Evolutionary conservation across 805 yeast genomes (phyloP), one percentile per base, ranked within the genome.

Genomic region (Tetrapisispora fleetii): DNA sequence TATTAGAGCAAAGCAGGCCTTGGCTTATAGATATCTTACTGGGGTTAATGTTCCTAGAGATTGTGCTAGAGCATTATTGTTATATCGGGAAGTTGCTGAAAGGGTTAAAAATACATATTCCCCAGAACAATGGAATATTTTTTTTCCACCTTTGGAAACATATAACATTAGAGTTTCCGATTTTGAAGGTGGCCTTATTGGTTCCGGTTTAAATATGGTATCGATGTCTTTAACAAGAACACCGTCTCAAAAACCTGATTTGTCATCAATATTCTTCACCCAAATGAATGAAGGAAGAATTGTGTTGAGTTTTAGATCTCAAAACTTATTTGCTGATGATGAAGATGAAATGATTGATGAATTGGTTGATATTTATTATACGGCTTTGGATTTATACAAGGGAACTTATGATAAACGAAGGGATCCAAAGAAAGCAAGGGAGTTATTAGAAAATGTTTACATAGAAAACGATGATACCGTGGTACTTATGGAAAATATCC

Each of bases 181-280:
- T 66, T 79, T 85, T 50, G 45, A 48, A 10, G 88, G 83, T 13
- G 96, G 96, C 0, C 55, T 86, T 1, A 81, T 76, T 54, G 95
- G 95, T 0, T 67, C 68, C 4, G 77, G 77, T 3, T 77, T 81
- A 11, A 78, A 80, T 52, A 79, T 76, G 49, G 60, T 70, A 9
- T 51, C 49, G 1, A 51, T 63, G 8, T 68, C 79, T 0, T 59
- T 76, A 5, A 52, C 55, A 16, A 64, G 78, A 37, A 64, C 56
- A 22, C 58, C 62, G 24, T 50, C 67, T 2, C 55, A 54, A 3
- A 58, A 64, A 36, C 67, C 68, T 3, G 67, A 62, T 46, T 52
- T 62, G 28, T 58, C 65, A 1, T 61, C 66, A 11, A 56, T 63
- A 17, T 58, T 57, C 16, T 48, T 58, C 21, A 60, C 67, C 2